Conservation (phyloP, 2,329 filamentous ascomycete species). For the Blastomyces gilchristii region DNA sequence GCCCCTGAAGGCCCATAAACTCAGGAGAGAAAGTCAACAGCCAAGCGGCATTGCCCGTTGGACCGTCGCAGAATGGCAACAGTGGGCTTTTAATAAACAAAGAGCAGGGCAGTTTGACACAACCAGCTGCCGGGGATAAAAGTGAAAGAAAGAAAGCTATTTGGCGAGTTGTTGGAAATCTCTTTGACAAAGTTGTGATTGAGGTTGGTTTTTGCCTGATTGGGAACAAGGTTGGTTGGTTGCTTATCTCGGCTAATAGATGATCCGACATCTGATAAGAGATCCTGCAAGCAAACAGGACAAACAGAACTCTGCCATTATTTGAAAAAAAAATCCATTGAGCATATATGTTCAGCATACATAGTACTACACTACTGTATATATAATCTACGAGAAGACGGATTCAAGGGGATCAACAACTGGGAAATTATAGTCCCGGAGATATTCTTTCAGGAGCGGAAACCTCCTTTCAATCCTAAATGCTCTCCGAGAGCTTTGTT, state of each 20-base stretch:
- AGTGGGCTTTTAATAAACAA: neutral
- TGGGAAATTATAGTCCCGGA: neutral
- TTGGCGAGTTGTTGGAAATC: neutral
- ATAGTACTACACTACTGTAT: too few species aligned
- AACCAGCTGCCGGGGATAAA: neutral
- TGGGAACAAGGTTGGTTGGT: neutral
- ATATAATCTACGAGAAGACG: neutral
- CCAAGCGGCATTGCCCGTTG: neutral
- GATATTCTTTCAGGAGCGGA: neutral
- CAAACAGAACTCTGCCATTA: neutral
- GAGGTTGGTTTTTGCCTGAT: neutral
- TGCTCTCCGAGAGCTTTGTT: slow-evolving; percentile 42
- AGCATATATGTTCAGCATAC: too few species aligned
- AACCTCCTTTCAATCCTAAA: slow-evolving; percentile 21
- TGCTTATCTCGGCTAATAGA: slow-evolving; percentile 5
- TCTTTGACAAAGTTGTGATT: neutral
- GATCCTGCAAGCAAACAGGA: slow-evolving; percentile 3
- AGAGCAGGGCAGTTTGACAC: neutral
- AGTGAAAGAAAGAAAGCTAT: neutral
- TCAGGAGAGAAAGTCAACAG: neutral
- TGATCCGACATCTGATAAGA: neutral
- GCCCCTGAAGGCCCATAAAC: neutral
- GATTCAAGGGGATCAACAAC: neutral
- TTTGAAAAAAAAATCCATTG: neutral
- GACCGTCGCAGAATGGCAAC: neutral